A percentile compares a stretch with the other conserved stretches of the same genome.
phyloP scores from a whole-genome alignment of 129 eudicot genomes.

The Centella asiatica region DNA sequence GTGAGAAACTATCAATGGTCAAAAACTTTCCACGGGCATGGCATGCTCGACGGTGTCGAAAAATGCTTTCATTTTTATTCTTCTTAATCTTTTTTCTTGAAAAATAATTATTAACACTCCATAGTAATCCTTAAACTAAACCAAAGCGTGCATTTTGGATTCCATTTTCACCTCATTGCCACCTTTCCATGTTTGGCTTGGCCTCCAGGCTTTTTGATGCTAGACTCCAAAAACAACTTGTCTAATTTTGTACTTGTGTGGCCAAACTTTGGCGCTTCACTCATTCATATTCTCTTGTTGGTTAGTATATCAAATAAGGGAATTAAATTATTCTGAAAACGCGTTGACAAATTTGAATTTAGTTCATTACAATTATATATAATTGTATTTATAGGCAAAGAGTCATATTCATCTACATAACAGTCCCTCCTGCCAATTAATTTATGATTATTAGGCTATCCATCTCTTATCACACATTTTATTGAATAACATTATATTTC shows the following conservation, averaged over 20 bases:
- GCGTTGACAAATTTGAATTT: not conserved
- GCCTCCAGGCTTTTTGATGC: slow-evolving; percentile 5
- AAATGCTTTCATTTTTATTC: not conserved
- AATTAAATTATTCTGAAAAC: not conserved
- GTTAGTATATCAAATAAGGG: not conserved
- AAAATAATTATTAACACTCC: not conserved
- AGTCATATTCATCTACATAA: slow-evolving; percentile 13
- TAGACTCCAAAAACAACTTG: slow-evolving; percentile 14
- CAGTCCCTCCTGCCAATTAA: slow-evolving; percentile 4
- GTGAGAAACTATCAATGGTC: slow-evolving; percentile 27
- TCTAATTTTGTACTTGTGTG: slow-evolving; percentile 10
- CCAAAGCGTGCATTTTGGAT: slow-evolving; percentile 13
- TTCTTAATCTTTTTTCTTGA: not conserved
- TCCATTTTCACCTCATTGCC: slow-evolving; percentile 12
- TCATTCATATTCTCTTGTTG: slow-evolving; percentile 7
- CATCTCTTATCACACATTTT: not conserved
- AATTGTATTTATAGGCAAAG: slow-evolving; percentile 5
- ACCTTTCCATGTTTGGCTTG: slow-evolving; percentile 19
- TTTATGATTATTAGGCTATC: not conserved
- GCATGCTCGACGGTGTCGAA: slow-evolving; percentile 41
- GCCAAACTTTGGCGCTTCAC: slow-evolving; percentile 21
- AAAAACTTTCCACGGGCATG: slow-evolving; percentile 30
- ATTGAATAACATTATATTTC: not conserved
- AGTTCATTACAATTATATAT: not conserved
- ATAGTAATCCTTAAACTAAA: not conserved